Evolutionary conservation across 2,329 filamentous ascomycete genomes (phyloP).

Genomic region (Ploettnerulaceae sp.): DNA sequence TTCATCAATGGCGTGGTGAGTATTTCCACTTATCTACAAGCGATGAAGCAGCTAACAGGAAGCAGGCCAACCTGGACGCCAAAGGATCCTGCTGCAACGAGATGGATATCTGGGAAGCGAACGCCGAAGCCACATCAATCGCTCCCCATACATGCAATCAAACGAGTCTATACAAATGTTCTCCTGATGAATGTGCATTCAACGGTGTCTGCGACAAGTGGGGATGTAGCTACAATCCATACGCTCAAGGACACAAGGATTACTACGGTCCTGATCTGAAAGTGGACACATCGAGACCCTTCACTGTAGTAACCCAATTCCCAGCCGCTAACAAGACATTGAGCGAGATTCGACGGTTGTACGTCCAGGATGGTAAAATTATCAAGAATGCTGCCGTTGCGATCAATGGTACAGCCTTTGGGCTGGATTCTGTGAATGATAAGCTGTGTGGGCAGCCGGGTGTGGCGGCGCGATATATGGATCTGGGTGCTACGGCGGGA

Average conservation of each 20-base stretch:
- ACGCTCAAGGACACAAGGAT: conserved; percentile 49
- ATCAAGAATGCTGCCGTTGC: conserved; percentile 45
- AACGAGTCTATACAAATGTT: conserved; percentile 49
- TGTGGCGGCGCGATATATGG: conserved; percentile 42
- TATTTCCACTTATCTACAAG: conserved; percentile 23
- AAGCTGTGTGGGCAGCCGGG: conserved; percentile 52
- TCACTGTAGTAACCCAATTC: conserved; percentile 58
- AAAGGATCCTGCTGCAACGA: conserved; percentile 61
- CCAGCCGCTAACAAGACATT: conserved; percentile 43
- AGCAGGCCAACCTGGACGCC: conserved; percentile 47
- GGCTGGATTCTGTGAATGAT: conserved; percentile 45
- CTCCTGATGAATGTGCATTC: conserved; percentile 43
- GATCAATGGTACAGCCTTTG: conserved; percentile 39
- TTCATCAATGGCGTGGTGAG: conserved; percentile 49
- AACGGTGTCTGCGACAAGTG: conserved; percentile 53
- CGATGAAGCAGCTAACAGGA: conserved; percentile 24
- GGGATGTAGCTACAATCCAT: conserved; percentile 58
- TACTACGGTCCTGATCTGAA: conserved; percentile 52
- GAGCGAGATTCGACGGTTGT: conserved; percentile 50
- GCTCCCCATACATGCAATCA: conserved; percentile 40
- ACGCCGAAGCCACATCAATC: conserved; percentile 52
- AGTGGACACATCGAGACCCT: conserved; percentile 46
- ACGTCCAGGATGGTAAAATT: conserved; percentile 50
- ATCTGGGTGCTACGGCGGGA: conserved; percentile 48
- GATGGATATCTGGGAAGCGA: conserved; percentile 65